Conservation (phyloP, 1,284 basidiomycete genomes). For the Papiliotrema nemorosa region DNA sequence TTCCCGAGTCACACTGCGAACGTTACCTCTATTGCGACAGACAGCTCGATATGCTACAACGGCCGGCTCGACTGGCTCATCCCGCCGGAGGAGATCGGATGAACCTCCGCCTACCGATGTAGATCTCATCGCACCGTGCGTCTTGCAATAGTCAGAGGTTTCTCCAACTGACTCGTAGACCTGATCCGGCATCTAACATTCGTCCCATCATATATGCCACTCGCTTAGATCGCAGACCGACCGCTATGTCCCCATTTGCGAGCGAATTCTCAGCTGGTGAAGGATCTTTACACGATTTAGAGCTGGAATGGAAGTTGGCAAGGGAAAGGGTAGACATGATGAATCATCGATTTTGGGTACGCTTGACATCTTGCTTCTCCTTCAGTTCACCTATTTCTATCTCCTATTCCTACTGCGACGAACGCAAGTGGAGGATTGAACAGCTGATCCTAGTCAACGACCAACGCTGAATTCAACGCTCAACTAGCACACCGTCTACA, state of each 20-base stretch:
- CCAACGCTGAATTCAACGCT: slow-evolving; percentile 36
- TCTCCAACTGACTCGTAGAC: slow-evolving; percentile 17
- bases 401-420: no score
- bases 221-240: slow-evolving; percentile 21
- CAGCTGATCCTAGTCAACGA: slow-evolving; percentile 23
- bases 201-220: slow-evolving; percentile 44
- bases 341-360: slow-evolving; percentile 47
- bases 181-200: slow-evolving; percentile 45
- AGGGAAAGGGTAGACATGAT: slow-evolving; percentile 42
- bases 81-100: slow-evolving; percentile 1
- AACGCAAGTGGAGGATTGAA: neutral
- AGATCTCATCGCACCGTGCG: slow-evolving; percentile 46
- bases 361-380: slow-evolving; percentile 12
- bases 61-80: no score
- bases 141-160: neutral
- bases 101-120: slow-evolving; percentile 10
- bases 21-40: no score
- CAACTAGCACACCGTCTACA: slow-evolving; percentile 33
- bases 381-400: neutral
- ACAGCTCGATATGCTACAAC: no score
- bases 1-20: neutral
- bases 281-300: slow-evolving; percentile 28
- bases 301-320: slow-evolving; percentile 38
- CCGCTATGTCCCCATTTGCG: slow-evolving; percentile 37
- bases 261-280: slow-evolving; percentile 32